Evolutionary conservation across 2,329 filamentous ascomycete species (phyloP).

Genomic region (Calonectria pteridis): DNA sequence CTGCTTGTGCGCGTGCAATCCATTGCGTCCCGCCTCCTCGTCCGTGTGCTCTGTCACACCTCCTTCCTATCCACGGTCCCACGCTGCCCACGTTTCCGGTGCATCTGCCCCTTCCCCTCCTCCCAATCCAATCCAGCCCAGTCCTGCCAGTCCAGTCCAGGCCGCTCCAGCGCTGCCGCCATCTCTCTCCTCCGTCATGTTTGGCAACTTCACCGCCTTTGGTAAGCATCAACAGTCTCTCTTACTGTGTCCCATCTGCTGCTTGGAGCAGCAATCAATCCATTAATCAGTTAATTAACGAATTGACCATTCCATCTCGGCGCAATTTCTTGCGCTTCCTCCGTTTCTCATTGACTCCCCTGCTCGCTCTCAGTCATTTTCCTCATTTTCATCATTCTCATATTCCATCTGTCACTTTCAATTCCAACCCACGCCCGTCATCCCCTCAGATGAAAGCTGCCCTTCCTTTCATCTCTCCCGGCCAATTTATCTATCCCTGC

Average conservation of each 20-base stretch:
- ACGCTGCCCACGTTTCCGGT: conserved; percentile 27
- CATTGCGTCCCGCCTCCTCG: conserved; percentile 24
- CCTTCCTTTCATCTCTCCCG: conserved; percentile 28
- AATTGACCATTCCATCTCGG: background rate
- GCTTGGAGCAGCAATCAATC: background rate
- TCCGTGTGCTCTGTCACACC: conserved; percentile 27
- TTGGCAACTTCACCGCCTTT: conserved; percentile 56
- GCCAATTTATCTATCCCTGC: conserved; percentile 16
- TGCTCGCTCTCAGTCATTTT: conserved; percentile 11
- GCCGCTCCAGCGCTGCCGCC: conserved; percentile 5
- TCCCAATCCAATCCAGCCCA: conserved; percentile 33
- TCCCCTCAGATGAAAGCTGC: conserved; percentile 13
- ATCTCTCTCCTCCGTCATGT: conserved; percentile 51
- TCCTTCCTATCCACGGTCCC: conserved; percentile 15
- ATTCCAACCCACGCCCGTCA: conserved; percentile 26
- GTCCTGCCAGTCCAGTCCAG: background rate
- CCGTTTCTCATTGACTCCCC: background rate
- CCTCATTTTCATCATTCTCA: conserved; percentile 22
- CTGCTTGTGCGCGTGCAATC: conserved; percentile 11
- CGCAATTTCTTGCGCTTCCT: background rate
- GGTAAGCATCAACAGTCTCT: conserved; percentile 48
- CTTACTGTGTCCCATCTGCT: conserved; percentile 23
- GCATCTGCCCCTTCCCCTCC: conserved; percentile 20
- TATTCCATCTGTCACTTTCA: background rate
- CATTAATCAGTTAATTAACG: background rate